Percentiles rank a stretch among this genome's conserved stretches.
Conservation (phyloP, 345 rosid species). For the Aquilaria sinensis region DNA sequence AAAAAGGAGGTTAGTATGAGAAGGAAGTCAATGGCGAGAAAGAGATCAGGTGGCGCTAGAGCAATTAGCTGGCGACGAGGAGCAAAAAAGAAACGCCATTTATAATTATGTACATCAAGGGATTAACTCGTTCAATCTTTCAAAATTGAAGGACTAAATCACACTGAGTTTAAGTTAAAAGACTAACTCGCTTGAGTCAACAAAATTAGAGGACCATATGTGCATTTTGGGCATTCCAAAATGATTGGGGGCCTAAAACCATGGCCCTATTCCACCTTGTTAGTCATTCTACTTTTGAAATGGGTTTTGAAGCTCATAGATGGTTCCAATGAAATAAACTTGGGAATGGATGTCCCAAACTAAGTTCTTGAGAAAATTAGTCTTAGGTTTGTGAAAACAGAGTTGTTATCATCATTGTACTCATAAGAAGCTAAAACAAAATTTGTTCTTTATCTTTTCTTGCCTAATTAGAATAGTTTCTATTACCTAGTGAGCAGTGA, state of each 20-base stretch:
- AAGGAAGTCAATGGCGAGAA: too few relatives aligned
- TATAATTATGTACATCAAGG: too few relatives aligned
- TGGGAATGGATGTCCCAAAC: conserved; percentile 27
- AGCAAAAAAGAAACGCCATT: too few relatives aligned
- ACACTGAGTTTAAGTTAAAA: too few relatives aligned
- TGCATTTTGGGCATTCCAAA: not conserved
- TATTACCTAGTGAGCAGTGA: too few relatives aligned
- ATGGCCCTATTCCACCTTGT: conserved; percentile 30
- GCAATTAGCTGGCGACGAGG: too few relatives aligned
- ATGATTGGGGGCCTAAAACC: conserved; percentile 21
- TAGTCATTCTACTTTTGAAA: conserved; percentile 22
- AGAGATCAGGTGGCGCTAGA: too few relatives aligned
- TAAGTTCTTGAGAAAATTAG: conserved; percentile 45
- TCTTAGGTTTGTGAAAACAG: conserved; percentile 40
- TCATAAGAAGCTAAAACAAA: not conserved
- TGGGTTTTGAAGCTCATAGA: conserved; percentile 22
- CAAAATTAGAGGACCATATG: too few relatives aligned
- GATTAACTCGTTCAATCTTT: too few relatives aligned
- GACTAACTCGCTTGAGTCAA: too few relatives aligned
- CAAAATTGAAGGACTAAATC: too few relatives aligned
- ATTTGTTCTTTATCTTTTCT: not conserved
- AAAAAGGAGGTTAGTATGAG: too few relatives aligned
- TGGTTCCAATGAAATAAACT: conserved; percentile 30
- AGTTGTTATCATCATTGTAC: conserved; percentile 50
- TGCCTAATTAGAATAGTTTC: not conserved